phyloP scores from a whole-genome alignment of 148 eudicot species.

The Bassia scoparia region DNA sequence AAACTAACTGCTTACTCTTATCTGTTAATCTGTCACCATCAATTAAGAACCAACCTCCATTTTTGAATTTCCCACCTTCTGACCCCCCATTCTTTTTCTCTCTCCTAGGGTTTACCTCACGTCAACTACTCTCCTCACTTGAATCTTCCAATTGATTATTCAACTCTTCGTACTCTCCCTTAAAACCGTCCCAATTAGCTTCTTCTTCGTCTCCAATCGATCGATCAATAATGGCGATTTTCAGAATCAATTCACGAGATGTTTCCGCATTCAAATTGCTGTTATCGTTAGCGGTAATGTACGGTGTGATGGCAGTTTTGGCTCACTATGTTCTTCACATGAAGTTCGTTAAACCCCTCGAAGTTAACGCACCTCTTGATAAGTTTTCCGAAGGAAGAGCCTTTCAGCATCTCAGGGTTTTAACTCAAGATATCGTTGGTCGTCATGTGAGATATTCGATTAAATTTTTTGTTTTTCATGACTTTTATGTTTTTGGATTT shows the following conservation, averaged over 20 bases:
- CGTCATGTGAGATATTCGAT: slow-evolving; percentile 48
- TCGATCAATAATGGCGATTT: slow-evolving; percentile 38
- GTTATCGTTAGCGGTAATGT: slow-evolving; percentile 41
- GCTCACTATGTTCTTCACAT: slow-evolving; percentile 60
- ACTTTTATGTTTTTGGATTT: background rate
- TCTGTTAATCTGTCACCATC: background rate
- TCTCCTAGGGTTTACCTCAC: slow-evolving; percentile 17
- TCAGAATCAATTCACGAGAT: slow-evolving; percentile 43
- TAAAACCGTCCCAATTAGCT: background rate
- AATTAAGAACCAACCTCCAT: background rate
- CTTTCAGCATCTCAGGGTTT: slow-evolving; percentile 69
- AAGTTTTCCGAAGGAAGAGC: slow-evolving; percentile 87
- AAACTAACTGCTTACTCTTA: too few relatives aligned
- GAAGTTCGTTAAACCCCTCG: slow-evolving; percentile 67
- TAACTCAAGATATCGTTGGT: slow-evolving; percentile 65
- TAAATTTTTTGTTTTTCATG: background rate
- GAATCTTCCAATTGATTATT: too few relatives aligned
- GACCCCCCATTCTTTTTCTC: background rate
- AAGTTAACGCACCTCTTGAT: slow-evolving; percentile 60
- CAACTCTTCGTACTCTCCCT: too few relatives aligned
- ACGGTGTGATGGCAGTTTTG: slow-evolving; percentile 54
- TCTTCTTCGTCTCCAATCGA: background rate
- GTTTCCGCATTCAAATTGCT: slow-evolving; percentile 52
- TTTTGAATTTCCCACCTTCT: slow-evolving; percentile 5
- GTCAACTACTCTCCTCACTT: background rate